Evolutionary conservation across 164 flowering plant genomes (phyloP), one percentile per base, ranked within the genome.

Genomic region (Chimonanthus salicifolius): DNA sequence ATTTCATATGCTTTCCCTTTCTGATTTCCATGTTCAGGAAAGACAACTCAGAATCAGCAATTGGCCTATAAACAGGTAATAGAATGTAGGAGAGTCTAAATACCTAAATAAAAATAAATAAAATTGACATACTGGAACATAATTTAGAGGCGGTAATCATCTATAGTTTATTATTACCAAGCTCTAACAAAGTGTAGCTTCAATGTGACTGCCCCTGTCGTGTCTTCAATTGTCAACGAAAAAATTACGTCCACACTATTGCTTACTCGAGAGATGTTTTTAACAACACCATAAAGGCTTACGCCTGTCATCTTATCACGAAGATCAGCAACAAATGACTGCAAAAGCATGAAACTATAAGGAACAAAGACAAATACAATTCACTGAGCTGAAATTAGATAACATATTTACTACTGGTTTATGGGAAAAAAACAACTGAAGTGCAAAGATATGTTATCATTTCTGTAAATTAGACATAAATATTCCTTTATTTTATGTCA

Each of bases 221-320:
- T 71, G 80, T 95, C 98, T 78, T 87, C 83, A 74, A 95, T 82
- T 80, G 72, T 86, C 80, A 95, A 68, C 49, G 81, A 81, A 79
- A 87, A 89, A 71, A 82, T 64, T 73, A 78, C 68, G 68, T 80
- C 83, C 62, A 75, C 13, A 18, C 81, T 68, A 75, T 76, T 80
- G 74, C 51, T 80, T 54, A 88, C 92, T 68, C 78, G 78, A 11
- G 68, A 69, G 8, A 95, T 84, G 78, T 87, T 85, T 67, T 74
- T 83, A 68, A 95, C 88, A 67, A 77, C 84, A 71, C 97, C 99
- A 83, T 89, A 93, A 68, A 95, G 86, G 87, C 94, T 87, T 78
- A 93, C 70, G 74, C 90, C 76, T 75, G 88, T 90, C 97, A 93
- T 95, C 88, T 92, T 93, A 86, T 90, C 94, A 63, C 78, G 88